Conservation (phyloP, 1,139 yeast species). For the Lodderomyces beijingensis region DNA sequence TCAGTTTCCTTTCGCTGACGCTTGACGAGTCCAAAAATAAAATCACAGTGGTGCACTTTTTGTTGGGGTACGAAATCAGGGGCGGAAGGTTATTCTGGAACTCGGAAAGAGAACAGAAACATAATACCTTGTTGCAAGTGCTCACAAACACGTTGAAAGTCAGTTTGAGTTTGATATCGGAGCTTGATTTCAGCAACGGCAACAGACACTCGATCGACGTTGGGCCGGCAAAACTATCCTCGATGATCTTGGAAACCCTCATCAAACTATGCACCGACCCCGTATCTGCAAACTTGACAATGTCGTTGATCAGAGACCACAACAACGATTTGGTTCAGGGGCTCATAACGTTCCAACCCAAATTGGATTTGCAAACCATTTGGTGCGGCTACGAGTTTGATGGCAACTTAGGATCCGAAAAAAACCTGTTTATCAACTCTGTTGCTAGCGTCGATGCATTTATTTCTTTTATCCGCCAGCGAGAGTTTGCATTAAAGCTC, state of each 20-base stretch:
- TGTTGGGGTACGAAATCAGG: conserved; percentile 60
- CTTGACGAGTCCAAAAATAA: conserved; percentile 43
- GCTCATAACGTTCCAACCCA: conserved; percentile 52
- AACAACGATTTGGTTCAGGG: conserved; percentile 45
- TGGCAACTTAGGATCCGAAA: conserved; percentile 27
- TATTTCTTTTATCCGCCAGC: conserved; percentile 56
- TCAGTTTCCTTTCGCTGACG: conserved; percentile 54
- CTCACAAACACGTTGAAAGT: conserved; percentile 47
- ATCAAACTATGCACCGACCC: conserved; percentile 56
- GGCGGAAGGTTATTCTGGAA: conserved; percentile 27
- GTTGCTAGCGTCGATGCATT: conserved; percentile 47
- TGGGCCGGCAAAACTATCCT: conserved; percentile 54
- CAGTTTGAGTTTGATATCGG: conserved; percentile 40
- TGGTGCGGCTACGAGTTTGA: conserved; percentile 54
- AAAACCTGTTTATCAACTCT: conserved; percentile 33
- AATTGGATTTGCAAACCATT: conserved; percentile 38
- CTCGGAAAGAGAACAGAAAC: conserved; percentile 4
- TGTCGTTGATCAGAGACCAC: conserved; percentile 47
- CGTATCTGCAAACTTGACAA: conserved; percentile 47
- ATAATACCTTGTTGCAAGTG: conserved; percentile 51
- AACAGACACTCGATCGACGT: conserved; percentile 39
- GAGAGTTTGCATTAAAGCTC: conserved; percentile 61
- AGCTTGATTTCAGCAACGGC: conserved; percentile 34
- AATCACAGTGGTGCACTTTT: conserved; percentile 64
- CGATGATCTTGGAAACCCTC: conserved; percentile 56